Conservation (phyloP, 805 yeast species). For the Metschnikowia borealis region DNA sequence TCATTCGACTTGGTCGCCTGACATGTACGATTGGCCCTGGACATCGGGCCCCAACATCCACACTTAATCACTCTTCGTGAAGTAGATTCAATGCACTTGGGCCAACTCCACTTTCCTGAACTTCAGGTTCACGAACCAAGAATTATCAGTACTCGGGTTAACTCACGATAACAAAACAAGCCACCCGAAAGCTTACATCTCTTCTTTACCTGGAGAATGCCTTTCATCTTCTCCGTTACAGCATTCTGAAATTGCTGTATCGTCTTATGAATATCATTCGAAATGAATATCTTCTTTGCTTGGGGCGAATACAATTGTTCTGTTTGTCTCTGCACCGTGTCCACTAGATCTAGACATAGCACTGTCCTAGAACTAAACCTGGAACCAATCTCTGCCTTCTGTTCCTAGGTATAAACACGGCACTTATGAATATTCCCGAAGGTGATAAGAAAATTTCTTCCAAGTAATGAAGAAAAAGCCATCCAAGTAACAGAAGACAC, state of each 20-base stretch:
- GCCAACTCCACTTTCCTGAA: not conserved
- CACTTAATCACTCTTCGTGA: no score
- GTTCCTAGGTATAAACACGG: no score
- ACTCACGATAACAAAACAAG: not conserved
- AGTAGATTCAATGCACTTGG: not conserved
- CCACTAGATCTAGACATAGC: not conserved
- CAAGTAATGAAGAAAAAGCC: no score
- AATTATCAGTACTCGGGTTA: not conserved
- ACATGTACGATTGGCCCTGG: not conserved
- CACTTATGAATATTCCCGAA: no score
- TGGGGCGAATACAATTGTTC: not conserved
- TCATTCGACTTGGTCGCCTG: not conserved
- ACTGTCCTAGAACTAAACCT: not conserved
- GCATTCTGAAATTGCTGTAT: not conserved
- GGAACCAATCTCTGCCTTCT: not conserved
- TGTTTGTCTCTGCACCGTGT: not conserved
- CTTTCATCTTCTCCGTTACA: not conserved
- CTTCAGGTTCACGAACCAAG: not conserved
- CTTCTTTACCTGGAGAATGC: not conserved
- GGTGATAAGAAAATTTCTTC: no score
- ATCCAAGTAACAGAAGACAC: no score
- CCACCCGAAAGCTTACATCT: not conserved
- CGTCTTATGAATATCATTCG: not conserved
- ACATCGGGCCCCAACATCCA: not conserved
- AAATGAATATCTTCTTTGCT: not conserved